These are phyloP conservation scores for Ceriops decandra DNA, from an alignment of 345 rosid species.

Conservation along the genomic window DNA sequence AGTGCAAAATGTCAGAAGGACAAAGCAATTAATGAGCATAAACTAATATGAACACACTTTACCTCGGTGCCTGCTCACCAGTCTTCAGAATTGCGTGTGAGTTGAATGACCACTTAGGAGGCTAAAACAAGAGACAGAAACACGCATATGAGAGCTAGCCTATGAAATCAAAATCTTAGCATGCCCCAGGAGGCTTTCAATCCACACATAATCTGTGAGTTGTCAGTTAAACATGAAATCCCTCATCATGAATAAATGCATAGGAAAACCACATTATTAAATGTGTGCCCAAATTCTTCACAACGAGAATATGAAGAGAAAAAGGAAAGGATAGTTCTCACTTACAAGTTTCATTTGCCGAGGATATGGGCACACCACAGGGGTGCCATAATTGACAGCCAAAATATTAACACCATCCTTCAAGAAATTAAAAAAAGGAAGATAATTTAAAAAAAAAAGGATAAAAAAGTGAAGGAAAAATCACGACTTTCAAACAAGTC, in stretches of 20 bases:
- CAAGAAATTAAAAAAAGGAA: conserved; percentile 12
- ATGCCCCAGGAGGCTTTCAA: neutral
- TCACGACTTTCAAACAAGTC: no score
- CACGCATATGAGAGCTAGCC: conserved; percentile 19
- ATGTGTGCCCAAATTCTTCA: neutral
- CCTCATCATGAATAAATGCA: neutral
- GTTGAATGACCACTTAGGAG: conserved; percentile 83
- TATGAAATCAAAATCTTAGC: neutral
- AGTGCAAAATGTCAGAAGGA: neutral
- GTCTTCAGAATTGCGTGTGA: conserved; percentile 75
- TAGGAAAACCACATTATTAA: neutral
- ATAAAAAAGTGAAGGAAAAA: neutral
- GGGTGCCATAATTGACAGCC: conserved; percentile 79
- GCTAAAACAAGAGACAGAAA: conserved; percentile 44
- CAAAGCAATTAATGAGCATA: no score
- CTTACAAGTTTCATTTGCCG: conserved; percentile 72
- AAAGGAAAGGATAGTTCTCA: conserved; percentile 10
- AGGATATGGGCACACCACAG: conserved; percentile 77
- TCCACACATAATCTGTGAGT: neutral
- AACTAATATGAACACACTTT: conserved; percentile 9
- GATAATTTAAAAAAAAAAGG: neutral
- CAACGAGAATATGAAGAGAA: conserved; percentile 5
- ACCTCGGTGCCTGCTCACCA: conserved; percentile 89
- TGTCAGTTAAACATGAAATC: neutral
- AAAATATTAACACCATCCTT: conserved; percentile 80